Evolutionary conservation across 352 stramenopile genomes (phyloP), one percentile per base, ranked within the genome.

Genomic region (Chrysophaeum taylorii): DNA sequence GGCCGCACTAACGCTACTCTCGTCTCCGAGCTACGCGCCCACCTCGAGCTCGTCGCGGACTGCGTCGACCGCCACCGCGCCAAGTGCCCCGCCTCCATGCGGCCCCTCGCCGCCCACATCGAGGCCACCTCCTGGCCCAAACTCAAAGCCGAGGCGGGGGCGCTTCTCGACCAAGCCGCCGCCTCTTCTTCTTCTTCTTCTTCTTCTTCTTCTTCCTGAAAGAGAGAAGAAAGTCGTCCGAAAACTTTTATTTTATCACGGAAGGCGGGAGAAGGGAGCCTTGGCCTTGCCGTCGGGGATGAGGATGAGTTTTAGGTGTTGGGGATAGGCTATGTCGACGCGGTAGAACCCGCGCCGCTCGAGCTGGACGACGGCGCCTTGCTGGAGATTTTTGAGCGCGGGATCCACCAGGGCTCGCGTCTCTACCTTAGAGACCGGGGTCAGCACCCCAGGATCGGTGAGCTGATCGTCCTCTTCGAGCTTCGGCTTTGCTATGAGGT

Each of bases 391-490:
- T 75, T 93, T 93, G 21, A 98, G 80, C 66, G 90, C 89, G 69
- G 95, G 87, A 88, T 99, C 94, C 42, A 91, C 94, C 70, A 98
- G 81, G 2, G 92, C 91, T 54, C 90, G 81, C 71, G 85, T 92
- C 25, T 94, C 90, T n/a, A 91, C 92, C 43, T 93, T 87, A 43
- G 92, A 97, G 29, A 91, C 87, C 9, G 92, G 87, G 78, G 96
- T 98, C 43, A 99, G 81, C 78, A 93, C 93, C 78, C 57, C 57
- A 1, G 57, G 57, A 2, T 98, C 92, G 66, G 96, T 83, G 77
- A 98, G 97, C 69, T 98, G 88, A 73, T 99, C 94, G 39, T 88
- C 90, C 63, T 99, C 95, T 77, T 98, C 96, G 35, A 99, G 84
- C 79, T 98, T 98, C 38, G 94, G 86, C 84, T 99, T 99, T 38